Percentiles rank a stretch among this genome's conserved stretches.
Evolutionary conservation across 1,284 basidiomycete genomes (phyloP).

Genomic region (Ustilago bromivora): DNA sequence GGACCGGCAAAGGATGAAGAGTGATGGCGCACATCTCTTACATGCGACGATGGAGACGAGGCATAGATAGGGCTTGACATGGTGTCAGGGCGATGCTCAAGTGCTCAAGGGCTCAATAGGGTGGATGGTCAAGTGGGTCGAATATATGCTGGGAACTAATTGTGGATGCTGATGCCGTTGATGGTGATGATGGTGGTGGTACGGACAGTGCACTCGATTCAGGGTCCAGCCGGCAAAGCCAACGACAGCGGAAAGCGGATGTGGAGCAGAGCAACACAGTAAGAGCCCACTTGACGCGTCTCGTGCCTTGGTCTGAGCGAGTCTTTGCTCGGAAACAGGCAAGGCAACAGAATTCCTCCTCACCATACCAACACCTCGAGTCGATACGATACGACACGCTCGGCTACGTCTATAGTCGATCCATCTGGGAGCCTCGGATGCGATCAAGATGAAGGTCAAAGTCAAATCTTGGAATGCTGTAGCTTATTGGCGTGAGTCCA

Average conservation of each 20-base stretch:
- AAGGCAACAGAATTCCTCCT: background rate
- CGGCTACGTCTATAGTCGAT: background rate
- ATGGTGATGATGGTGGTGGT: background rate
- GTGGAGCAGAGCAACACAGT: background rate
- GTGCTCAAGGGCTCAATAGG: too few relatives aligned
- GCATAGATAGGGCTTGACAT: slow-evolving; percentile 49
- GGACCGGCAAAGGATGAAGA: slow-evolving; percentile 37
- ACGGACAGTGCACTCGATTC: slow-evolving; percentile 14
- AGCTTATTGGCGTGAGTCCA: slow-evolving; percentile 67
- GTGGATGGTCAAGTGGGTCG: background rate
- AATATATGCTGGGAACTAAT: too few relatives aligned
- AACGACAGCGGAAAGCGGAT: slow-evolving; percentile 7
- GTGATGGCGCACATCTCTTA: slow-evolving; percentile 16
- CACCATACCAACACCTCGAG: background rate
- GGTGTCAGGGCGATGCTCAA: background rate
- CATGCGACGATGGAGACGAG: slow-evolving; percentile 17
- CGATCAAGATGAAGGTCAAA: slow-evolving; percentile 64
- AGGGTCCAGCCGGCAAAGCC: slow-evolving; percentile 28
- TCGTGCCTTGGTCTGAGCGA: background rate
- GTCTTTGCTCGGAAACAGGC: background rate
- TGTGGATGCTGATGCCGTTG: background rate
- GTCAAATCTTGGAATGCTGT: slow-evolving; percentile 65
- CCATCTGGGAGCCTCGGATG: slow-evolving; percentile 8
- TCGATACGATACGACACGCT: background rate
- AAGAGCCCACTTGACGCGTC: background rate